Evolutionary conservation across 495 filamentous ascomycete species (phyloP), one percentile per base, ranked within the genome.

Genomic region (Neurospora sp.): DNA sequence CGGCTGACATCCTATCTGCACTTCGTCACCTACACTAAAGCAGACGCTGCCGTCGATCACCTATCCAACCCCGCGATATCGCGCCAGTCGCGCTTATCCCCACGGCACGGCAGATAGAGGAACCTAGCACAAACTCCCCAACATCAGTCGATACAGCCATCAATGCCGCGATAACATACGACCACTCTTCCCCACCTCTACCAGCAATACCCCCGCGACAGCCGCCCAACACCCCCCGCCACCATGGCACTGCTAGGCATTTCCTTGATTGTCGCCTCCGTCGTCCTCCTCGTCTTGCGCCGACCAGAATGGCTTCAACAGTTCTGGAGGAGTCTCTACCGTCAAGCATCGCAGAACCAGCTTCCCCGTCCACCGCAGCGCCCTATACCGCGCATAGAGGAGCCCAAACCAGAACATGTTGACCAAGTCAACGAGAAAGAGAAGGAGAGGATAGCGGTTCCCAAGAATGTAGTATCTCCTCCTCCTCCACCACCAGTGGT

Each of bases 191-290:
- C 27, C 66, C 48, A 44, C 37, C 27, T 23, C 14, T 71, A 39
- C 31, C 48, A 70, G 42, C 73, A 75, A 72, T n/a, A 71, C 46
- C 70, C 39, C 16, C 14, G 42, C 70, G 38, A 69, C 71, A 75
- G 54, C 54, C 54, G 54, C 27, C 5, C 54, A 31, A 38, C 44
- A 37, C 75, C 69, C 75, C 69, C 38, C 72, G 44, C 70, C 76
- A 76, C 39, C 8, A 89, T 88, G 86, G 84, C 81, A 76, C 78
- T 87, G 72, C 74, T 90, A 27, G 88, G 86, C 71, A 76, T 89
- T 70, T 86, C 87, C 7, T 77, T 89, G 27, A 80, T 89, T 74
- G 77, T 89, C 72, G 87, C 85, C 23, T 88, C 88, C 0, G 72
- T 89, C 42, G 81, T 88, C 16, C 83, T 86, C 69, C 77, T 88